Conservation (phyloP, 805 yeast species). For the Clavispora fructus region DNA sequence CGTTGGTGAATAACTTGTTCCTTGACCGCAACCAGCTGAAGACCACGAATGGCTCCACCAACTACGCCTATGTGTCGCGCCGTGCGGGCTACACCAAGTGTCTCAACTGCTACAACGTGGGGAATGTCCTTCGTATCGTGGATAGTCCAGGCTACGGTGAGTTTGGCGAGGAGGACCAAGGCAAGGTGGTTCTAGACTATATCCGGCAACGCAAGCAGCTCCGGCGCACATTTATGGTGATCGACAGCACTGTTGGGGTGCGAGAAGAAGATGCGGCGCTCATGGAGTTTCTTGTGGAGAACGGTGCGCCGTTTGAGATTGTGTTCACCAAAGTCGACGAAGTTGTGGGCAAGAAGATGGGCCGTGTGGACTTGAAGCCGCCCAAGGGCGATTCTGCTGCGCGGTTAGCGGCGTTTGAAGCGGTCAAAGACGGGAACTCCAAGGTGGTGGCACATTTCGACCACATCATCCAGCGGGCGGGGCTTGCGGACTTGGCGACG, state of each 20-base stretch:
- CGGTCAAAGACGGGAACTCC: conserved; percentile 18
- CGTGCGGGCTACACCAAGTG: conserved; percentile 58
- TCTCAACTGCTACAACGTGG: conserved; percentile 66
- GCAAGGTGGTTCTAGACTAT: conserved; percentile 61
- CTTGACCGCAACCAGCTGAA: conserved; percentile 29
- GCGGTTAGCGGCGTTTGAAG: conserved; percentile 7
- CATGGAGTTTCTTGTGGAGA: conserved; percentile 41
- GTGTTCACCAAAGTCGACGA: conserved; percentile 75
- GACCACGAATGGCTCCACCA: conserved; percentile 19
- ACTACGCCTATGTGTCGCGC: conserved; percentile 50
- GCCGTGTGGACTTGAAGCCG: conserved; percentile 9
- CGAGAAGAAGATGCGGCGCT: conserved; percentile 51
- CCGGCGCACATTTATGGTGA: conserved; percentile 53
- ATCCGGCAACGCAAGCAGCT: conserved; percentile 50
- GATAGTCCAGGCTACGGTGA: conserved; percentile 93
- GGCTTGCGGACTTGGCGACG: conserved; percentile 32
- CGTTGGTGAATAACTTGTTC: conserved; percentile 60
- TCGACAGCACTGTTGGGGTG: conserved; percentile 59
- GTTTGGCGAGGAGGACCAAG: conserved; percentile 62
- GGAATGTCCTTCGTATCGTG: conserved; percentile 57
- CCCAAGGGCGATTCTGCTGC: conserved; percentile 4
- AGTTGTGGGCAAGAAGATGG: conserved; percentile 26
- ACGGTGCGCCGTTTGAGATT: conserved; percentile 67
- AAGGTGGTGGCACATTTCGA: conserved; percentile 23
- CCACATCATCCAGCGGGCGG: conserved; percentile 32